phyloP scores from a whole-genome alignment of 768 basidiomycete species.

The Russula sp. region DNA sequence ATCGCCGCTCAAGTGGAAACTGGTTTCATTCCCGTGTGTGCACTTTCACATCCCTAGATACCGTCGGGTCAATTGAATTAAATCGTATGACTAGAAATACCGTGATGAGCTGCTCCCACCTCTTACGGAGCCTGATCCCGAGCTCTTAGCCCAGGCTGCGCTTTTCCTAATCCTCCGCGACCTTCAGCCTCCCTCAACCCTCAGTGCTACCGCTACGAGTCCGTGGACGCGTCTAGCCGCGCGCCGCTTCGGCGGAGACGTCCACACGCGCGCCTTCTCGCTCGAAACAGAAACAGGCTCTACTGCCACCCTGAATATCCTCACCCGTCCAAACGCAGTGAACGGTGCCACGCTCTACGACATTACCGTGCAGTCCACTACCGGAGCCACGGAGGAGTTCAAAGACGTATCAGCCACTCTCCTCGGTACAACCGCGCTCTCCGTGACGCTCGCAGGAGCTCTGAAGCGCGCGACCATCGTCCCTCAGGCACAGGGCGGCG shows the following conservation, averaged over 20 bases:
- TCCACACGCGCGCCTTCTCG: slow-evolving; percentile 56
- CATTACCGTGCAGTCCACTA: slow-evolving; percentile 45
- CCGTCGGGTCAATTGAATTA: not conserved
- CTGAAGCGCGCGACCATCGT: slow-evolving; percentile 65
- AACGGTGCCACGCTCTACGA: slow-evolving; percentile 39
- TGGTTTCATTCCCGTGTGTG: slow-evolving; percentile 78
- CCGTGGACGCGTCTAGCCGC: slow-evolving; percentile 72
- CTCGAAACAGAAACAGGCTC: slow-evolving; percentile 57
- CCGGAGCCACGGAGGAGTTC: slow-evolving; percentile 32
- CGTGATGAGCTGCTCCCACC: slow-evolving; percentile 76
- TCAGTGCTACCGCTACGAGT: slow-evolving; percentile 35
- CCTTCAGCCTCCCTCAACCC: slow-evolving; percentile 35
- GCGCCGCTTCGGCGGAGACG: slow-evolving; percentile 76
- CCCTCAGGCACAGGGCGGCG: slow-evolving; percentile 56
- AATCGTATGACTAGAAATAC: slow-evolving; percentile 59
- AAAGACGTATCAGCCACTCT: slow-evolving; percentile 52
- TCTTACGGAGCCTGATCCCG: slow-evolving; percentile 52
- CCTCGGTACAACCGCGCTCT: slow-evolving; percentile 51
- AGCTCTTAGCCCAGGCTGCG: slow-evolving; percentile 74
- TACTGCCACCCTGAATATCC: slow-evolving; percentile 43
- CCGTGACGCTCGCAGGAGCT: slow-evolving; percentile 51
- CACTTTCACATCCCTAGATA: not conserved
- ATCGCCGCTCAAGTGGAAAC: slow-evolving; percentile 81
- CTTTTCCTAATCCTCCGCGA: slow-evolving; percentile 72
- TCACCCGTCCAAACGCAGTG: slow-evolving; percentile 39